Conservation (phyloP, 306 rosid genomes). For the Echinosophora koreensis region DNA sequence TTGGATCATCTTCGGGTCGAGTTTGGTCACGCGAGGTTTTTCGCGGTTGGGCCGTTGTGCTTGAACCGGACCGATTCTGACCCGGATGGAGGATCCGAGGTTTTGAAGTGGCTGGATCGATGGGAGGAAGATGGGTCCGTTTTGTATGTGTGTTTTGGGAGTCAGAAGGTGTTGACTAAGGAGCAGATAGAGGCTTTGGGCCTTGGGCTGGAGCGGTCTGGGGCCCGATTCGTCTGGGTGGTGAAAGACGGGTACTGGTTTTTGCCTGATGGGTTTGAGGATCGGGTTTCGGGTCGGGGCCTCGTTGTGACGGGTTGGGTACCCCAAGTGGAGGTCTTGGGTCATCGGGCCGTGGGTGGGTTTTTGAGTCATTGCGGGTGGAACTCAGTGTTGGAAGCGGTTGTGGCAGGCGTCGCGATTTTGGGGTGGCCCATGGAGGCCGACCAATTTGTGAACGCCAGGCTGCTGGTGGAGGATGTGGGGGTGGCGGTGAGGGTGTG, state of each 20-base stretch:
- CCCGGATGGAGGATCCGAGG: not conserved
- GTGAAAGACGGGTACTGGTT: constrained; percentile 55
- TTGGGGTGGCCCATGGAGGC: constrained; percentile 94
- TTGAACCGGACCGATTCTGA: not conserved
- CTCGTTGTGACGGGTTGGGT: constrained; percentile 53
- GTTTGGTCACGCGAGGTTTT: constrained; percentile 45
- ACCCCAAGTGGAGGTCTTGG: constrained; percentile 39
- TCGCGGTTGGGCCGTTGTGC: constrained; percentile 62
- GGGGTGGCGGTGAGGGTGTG: constrained; percentile 59
- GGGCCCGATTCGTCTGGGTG: constrained; percentile 66
- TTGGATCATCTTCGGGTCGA: constrained; percentile 43
- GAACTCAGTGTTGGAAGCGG: constrained; percentile 64
- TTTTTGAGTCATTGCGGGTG: constrained; percentile 55
- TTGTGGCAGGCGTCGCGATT: constrained; percentile 55
- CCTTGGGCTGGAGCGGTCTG: constrained; percentile 64
- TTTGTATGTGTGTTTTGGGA: constrained; percentile 75
- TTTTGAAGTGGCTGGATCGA: constrained; percentile 62
- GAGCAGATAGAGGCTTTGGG: constrained; percentile 74
- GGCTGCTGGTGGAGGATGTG: constrained; percentile 63
- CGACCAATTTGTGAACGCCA: constrained; percentile 67
- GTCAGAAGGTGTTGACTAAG: constrained; percentile 63
- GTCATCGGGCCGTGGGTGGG: constrained; percentile 50
- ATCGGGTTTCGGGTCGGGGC: constrained; percentile 59
- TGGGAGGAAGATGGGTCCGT: constrained; percentile 66
- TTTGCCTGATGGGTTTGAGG: constrained; percentile 57